These are phyloP conservation scores for Syzygium grande DNA, from an alignment of 345 rosid species.

Conservation along the genomic window DNA sequence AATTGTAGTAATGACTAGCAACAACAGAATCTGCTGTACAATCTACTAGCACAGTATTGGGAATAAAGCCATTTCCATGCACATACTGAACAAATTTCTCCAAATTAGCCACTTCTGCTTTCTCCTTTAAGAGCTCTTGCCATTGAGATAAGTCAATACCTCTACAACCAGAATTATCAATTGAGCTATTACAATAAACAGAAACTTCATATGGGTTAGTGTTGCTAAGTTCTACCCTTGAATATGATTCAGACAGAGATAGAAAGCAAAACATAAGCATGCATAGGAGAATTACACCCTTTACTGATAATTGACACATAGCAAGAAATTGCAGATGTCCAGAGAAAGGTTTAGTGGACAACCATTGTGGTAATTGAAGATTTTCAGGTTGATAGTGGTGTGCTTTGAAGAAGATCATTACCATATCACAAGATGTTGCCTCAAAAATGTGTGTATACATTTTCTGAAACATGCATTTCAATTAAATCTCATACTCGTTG, in stretches of 20 bases:
- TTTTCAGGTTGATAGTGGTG: not conserved
- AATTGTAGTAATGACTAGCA: constrained; percentile 69
- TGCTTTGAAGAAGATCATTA: not conserved
- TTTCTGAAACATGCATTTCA: not conserved
- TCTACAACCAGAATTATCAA: constrained; percentile 27
- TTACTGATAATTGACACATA: not conserved
- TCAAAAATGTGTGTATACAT: not conserved
- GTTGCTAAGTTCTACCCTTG: not conserved
- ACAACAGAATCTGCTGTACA: constrained; percentile 90
- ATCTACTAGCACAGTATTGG: constrained; percentile 92
- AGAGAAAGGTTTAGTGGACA: not conserved
- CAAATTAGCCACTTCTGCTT: constrained; percentile 65
- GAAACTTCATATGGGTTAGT: not conserved
- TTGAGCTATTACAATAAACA: not conserved
- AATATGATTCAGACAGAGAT: not conserved
- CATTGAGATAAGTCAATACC: constrained; percentile 81
- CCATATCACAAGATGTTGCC: not conserved
- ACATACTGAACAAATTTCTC: constrained; percentile 78
- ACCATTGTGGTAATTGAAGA: not conserved
- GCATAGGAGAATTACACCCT: not conserved
- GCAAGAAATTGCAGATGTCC: not conserved
- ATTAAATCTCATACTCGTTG: not conserved
- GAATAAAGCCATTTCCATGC: constrained; percentile 86
- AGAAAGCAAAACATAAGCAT: not conserved
- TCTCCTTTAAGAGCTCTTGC: constrained; percentile 62